These are phyloP conservation scores for Crithidia acanthocephali DNA, from an alignment of 208 protist genomes.

Conservation along the genomic window DNA sequence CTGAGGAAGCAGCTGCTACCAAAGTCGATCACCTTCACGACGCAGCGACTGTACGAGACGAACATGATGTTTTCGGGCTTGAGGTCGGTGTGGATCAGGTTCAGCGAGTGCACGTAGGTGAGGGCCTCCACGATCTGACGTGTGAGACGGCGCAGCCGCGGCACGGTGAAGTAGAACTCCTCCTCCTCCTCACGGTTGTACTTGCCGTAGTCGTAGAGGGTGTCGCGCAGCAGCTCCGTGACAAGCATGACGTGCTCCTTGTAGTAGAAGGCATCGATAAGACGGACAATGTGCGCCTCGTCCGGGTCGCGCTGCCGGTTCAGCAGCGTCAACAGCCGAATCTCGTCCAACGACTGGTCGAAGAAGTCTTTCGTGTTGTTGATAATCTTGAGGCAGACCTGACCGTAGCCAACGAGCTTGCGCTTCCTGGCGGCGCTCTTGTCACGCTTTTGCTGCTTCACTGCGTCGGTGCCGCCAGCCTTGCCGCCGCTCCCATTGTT, in stretches of 20 bases:
- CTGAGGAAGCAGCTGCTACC: conserved; percentile 95
- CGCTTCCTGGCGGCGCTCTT: conserved; percentile 15
- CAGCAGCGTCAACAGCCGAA: conserved; percentile 95
- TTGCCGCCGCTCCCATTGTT: background rate
- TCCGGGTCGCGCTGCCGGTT: conserved; percentile 93
- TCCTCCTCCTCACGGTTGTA: conserved; percentile 93
- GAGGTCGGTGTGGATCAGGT: conserved; percentile 96
- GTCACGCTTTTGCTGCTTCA: background rate
- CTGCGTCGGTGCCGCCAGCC: background rate
- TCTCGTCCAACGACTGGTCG: conserved; percentile 97
- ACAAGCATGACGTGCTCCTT: conserved; percentile 98
- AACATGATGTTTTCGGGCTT: conserved; percentile 98
- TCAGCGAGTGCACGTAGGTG: conserved; percentile 93
- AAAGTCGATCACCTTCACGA: conserved; percentile 97
- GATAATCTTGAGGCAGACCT: conserved; percentile 98
- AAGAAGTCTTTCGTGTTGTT: conserved; percentile 98
- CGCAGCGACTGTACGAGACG: conserved; percentile 92
- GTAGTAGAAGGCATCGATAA: conserved; percentile 97
- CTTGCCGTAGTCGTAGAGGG: conserved; percentile 97
- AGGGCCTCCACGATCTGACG: conserved; percentile 87
- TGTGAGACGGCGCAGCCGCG: conserved; percentile 89
- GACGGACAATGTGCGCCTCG: conserved; percentile 87
- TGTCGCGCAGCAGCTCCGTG: conserved; percentile 95
- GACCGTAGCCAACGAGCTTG: conserved; percentile 62
- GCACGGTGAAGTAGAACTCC: conserved; percentile 94